These are phyloP conservation scores for Hirschioporus abietinus DNA, from an alignment of 768 basidiomycete genomes.

Conservation along the genomic window DNA sequence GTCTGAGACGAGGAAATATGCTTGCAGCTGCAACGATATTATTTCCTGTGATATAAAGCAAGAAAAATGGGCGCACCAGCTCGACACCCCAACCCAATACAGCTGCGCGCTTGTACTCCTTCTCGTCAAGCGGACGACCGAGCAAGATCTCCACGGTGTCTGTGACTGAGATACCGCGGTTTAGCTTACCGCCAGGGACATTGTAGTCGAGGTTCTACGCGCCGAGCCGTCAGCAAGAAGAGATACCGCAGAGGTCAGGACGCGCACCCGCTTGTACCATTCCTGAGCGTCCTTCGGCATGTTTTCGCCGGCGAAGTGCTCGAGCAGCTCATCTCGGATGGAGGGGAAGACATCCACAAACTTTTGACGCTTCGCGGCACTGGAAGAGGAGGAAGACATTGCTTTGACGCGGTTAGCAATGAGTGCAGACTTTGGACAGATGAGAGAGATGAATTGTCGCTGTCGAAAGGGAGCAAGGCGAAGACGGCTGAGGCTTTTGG, in stretches of 20 bases:
- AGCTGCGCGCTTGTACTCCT: constrained; percentile 86
- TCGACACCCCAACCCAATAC: constrained; percentile 95
- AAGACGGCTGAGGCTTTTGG: background rate
- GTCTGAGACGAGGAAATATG: constrained; percentile 94
- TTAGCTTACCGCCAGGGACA: constrained; percentile 94
- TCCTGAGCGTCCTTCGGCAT: constrained; percentile 83
- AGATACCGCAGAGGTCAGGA: background rate
- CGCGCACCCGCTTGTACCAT: constrained; percentile 77
- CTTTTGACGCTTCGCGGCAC: constrained; percentile 41
- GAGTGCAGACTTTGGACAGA: background rate
- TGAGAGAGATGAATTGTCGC: background rate
- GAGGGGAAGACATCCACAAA: constrained; percentile 71
- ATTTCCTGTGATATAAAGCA: background rate
- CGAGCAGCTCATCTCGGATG: constrained; percentile 75
- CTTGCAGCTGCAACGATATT: constrained; percentile 66
- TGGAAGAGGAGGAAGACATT: background rate
- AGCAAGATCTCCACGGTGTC: constrained; percentile 89
- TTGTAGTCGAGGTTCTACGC: constrained; percentile 83
- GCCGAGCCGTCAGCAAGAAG: background rate
- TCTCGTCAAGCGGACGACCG: constrained; percentile 61
- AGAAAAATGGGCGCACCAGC: constrained; percentile 53
- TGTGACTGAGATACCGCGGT: constrained; percentile 93
- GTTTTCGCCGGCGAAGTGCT: constrained; percentile 55
- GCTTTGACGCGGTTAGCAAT: background rate
- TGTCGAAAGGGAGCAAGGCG: background rate